Conservation (phyloP, 768 basidiomycete species). For the Leucogyrophana mollusca region DNA sequence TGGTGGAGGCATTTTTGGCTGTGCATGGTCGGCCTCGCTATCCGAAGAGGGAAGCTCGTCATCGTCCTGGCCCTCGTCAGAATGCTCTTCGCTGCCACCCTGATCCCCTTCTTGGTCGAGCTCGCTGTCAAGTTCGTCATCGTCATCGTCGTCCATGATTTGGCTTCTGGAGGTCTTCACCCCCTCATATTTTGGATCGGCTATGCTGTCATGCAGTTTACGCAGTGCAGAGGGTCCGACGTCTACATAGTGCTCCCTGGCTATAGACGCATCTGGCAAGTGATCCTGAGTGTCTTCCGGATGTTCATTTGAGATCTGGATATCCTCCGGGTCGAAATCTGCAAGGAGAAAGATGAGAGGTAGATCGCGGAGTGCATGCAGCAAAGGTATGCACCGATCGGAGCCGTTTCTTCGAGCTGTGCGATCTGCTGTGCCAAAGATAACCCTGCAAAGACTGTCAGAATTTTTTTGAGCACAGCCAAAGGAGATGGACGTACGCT, state of each 20-base stretch:
- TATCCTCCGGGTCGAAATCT: conserved; percentile 80
- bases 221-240: conserved; percentile 77
- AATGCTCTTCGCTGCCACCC: conserved; percentile 24
- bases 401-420: conserved; percentile 69
- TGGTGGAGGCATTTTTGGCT: conserved; percentile 16
- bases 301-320: conserved; percentile 44
- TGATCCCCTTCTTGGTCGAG: conserved; percentile 7
- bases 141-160: conserved; percentile 45
- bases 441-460: conserved; percentile 33
- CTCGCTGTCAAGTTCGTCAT: conserved; percentile 13
- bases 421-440: conserved; percentile 81
- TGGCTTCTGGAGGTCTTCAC: conserved; percentile 60
- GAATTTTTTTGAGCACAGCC: background rate
- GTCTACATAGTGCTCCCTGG: conserved; percentile 78
- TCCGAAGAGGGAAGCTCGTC: conserved; percentile 8
- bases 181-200: conserved; percentile 80
- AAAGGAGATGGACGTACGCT: background rate
- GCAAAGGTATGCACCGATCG: conserved; percentile 52
- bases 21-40: conserved; percentile 12
- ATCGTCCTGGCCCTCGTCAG: conserved; percentile 20
- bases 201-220: conserved; percentile 59
- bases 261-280: conserved; percentile 32
- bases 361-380: conserved; percentile 4
- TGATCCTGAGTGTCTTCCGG: conserved; percentile 38
- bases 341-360: conserved; percentile 10